phyloP scores from a whole-genome alignment of 441 rosid species.

The Mallotus repandus region DNA sequence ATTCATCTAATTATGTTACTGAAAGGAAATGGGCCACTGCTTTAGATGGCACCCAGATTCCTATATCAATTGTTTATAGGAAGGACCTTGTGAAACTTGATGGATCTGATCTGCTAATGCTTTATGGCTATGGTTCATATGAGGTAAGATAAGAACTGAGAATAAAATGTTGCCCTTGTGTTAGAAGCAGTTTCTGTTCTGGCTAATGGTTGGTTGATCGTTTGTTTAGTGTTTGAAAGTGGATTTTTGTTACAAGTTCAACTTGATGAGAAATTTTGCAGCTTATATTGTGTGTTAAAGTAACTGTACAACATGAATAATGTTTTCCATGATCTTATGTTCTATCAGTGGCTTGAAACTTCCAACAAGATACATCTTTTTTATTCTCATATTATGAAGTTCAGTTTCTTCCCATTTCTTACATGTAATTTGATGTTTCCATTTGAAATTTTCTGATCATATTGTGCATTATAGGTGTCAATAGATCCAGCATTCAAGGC shows the following conservation, averaged over 20 bases:
- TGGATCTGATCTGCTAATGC: conserved; percentile 77
- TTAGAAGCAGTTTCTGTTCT: not conserved
- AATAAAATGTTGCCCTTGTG: not conserved
- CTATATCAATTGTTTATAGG: conserved; percentile 70
- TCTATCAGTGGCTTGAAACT: conserved; percentile 3
- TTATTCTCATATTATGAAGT: conserved; percentile 5
- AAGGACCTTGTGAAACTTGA: conserved; percentile 76
- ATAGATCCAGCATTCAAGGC: conserved; percentile 64
- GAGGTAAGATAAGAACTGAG: conserved; percentile 54
- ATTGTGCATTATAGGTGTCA: conserved; percentile 42
- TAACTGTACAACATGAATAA: not conserved
- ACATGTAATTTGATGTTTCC: not conserved
- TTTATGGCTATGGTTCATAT: conserved; percentile 93
- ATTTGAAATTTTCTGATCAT: conserved; percentile 3
- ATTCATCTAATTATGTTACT: conserved; percentile 69
- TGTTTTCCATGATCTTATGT: not conserved
- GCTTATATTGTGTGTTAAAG: not conserved
- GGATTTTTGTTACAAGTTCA: not conserved
- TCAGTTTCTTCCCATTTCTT: not conserved
- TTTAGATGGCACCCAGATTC: conserved; percentile 78
- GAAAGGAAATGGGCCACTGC: conserved; percentile 93
- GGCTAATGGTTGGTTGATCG: not conserved
- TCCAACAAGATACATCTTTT: not conserved
- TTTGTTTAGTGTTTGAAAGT: not conserved
- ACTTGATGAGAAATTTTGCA: not conserved